Conservation (phyloP, 371 early-diverging fungal genomes). For the Mycotypha africana region DNA sequence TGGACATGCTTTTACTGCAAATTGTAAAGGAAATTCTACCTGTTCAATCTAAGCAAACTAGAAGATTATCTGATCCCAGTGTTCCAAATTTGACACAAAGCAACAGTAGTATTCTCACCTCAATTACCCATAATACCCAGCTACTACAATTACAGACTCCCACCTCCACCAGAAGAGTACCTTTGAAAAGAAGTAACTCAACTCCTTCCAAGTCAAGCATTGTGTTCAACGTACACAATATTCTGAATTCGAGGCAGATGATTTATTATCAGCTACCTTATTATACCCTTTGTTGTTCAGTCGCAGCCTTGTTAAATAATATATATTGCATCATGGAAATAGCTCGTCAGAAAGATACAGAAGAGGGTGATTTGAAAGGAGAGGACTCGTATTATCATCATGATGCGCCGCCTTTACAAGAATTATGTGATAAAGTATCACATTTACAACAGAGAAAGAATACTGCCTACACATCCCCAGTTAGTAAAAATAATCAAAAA, state of each 20-base stretch:
- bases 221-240: constrained; percentile 23
- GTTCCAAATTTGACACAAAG: background rate
- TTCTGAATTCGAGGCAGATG: constrained; percentile 15
- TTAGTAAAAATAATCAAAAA: constrained; percentile 9
- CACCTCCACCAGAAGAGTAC: too few relatives aligned
- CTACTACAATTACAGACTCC: constrained; percentile 7
- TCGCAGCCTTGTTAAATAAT: constrained; percentile 35
- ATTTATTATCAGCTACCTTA: constrained; percentile 12
- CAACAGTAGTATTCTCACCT: constrained; percentile 13
- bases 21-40: constrained; percentile 17
- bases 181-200: constrained; percentile 21
- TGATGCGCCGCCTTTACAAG: constrained; percentile 11
- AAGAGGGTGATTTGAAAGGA: background rate
- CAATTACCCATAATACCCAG: constrained; percentile 25
- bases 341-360: background rate
- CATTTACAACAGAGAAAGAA: constrained; percentile 15
- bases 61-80: constrained; percentile 23
- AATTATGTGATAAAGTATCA: constrained; percentile 24
- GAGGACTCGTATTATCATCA: background rate
- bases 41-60: constrained; percentile 3
- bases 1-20: constrained; percentile 28
- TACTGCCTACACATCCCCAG: constrained; percentile 6
- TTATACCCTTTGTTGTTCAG: constrained; percentile 38
- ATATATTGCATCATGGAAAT: constrained; percentile 36
- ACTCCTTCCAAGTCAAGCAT: constrained; percentile 23